Base-by-base conservation (phyloP, 2,329 filamentous ascomycete genomes). In the Cephalotrichum gorgonifer region DNA sequence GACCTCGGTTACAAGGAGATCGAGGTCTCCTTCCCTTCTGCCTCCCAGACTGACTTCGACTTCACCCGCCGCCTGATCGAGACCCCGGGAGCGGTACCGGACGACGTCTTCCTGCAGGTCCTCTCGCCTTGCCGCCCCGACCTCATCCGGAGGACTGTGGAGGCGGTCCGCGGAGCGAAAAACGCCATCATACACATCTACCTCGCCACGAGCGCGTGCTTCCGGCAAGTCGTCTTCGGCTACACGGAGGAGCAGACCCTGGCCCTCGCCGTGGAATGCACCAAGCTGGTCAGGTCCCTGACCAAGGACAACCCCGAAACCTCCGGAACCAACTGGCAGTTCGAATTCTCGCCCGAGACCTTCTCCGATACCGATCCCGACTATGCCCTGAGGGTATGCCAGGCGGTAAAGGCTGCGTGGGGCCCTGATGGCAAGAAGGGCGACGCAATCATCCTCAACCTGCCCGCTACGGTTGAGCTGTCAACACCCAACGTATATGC, bases 1-100 rank as follows among this genome's bases (percentile, higher is more conserved):
- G 82, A 91, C 53, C 76, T 96, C 45, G 91, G 93, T 58, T 97
- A 94, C 76, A 97, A 96, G 71, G 91, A 97, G 70, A 96, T 97
- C 56, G 91, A 97, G 64, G 85, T 96, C 20, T 93, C 90, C 4
- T 97, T 95, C 69, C 91, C 91, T 45, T 95, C 89, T 0, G 89
- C 91, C 14, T 95, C 89, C 35, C 85, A 95, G 63, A 95, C 86
- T 60, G 93, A 97, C 70, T 97, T 90, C 72, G 88, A 95, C 72
- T 97, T 97, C 63, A 54, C 89, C 38, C 78, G 88, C 56, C 81
- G 84, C 60, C 73, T 97, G 56, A 81, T 96, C 55, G 84, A 94
- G 59, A 95, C 88, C 2, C 86, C 87, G 11, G 88, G 86, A 38
- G 76, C 81, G 14, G 79, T 90, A 8, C 89, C 90, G 48, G 88